Evolutionary conservation across 2,329 filamentous ascomycete genomes (phyloP), one percentile per base, ranked within the genome.

Genomic region (Chaetomium olivaceum): DNA sequence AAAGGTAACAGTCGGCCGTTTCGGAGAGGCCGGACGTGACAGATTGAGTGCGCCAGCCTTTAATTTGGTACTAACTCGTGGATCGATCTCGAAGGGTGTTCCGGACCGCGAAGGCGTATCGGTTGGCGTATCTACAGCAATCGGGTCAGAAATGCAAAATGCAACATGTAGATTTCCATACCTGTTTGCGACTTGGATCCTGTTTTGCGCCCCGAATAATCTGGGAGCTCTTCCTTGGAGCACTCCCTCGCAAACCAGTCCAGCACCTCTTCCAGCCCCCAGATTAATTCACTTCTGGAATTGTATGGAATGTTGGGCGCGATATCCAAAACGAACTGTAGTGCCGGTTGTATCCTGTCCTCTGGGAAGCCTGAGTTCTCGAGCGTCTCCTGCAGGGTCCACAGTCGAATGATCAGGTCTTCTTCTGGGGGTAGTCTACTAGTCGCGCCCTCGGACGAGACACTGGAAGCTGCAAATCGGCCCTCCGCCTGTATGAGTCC

Each of bases 211-310:
- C 81, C 82, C 23, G 90, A 87, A 75, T 95, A 96, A 56, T 87
- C 83, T 6, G 90, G 90, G 43, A 94, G 81, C 71, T 93, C 89
- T 0, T 88, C 85, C 68, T 83, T 79, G 16, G 83, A 79, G 71
- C 89, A 91, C 74, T 95, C 87, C 69, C 91, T 81, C n/a, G 92
- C 91, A 62, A 98, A 83, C 92, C 93, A 97, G 72, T 97, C 92
- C 23, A 99, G 77, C 29, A 91, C 88, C 77, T 97, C 93, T 67
- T 96, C 90, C 43, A 98, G 80, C 11, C 93, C 93, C 91, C 92
- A 96, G 16, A 93, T 85, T 52, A 83, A 83, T 69, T 92, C 90
- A 71, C 87, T 65, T 64, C 69, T 89, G 67, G 77, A 81, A 23
- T 80, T 79, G 12, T 80, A 73, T 2, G 82, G 79, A 62, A 89